Conservation (phyloP, 2,329 filamentous ascomycete genomes). For the Diaporthe sp. region DNA sequence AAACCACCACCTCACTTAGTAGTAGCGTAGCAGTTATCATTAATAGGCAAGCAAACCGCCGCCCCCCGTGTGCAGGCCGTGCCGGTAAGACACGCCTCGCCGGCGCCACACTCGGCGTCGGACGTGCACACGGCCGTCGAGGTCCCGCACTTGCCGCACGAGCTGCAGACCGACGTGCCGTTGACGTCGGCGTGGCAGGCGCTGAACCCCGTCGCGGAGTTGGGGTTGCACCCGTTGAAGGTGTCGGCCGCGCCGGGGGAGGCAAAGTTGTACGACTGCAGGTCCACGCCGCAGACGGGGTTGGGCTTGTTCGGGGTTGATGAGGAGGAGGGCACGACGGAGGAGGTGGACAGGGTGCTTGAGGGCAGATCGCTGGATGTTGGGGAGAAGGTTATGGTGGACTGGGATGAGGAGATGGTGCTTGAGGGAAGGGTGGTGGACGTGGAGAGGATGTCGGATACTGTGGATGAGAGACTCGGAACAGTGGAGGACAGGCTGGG, state of each 20-base stretch:
- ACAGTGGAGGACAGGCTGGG: not conserved
- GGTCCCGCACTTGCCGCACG: conserved; percentile 37
- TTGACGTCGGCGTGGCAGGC: conserved; percentile 31
- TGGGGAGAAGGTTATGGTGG: not conserved
- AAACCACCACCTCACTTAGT: not conserved
- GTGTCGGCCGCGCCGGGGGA: not conserved
- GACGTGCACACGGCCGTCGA: conserved; percentile 16
- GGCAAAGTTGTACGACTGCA: conserved; percentile 18
- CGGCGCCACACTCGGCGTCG: conserved; percentile 23
- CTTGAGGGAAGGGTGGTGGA: not conserved
- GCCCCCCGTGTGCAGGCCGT: not conserved
- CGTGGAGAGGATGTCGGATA: not conserved
- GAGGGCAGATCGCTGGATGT: not conserved
- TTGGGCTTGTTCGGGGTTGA: not conserved
- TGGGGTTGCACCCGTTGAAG: conserved; percentile 38
- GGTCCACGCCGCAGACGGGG: conserved; percentile 23
- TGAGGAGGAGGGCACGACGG: not conserved
- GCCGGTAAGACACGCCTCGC: conserved; percentile 21
- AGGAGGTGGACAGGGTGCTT: not conserved
- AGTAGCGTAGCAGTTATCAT: conserved; percentile 33
- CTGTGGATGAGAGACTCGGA: not conserved
- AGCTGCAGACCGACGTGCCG: conserved; percentile 19
- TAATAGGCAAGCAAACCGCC: conserved; percentile 28
- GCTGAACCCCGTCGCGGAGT: conserved; percentile 5
- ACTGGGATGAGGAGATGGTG: not conserved